A percentile compares a stretch with the other conserved stretches of the same genome.
Conservation (phyloP, 768 basidiomycete species). For the Collybia sordida region DNA sequence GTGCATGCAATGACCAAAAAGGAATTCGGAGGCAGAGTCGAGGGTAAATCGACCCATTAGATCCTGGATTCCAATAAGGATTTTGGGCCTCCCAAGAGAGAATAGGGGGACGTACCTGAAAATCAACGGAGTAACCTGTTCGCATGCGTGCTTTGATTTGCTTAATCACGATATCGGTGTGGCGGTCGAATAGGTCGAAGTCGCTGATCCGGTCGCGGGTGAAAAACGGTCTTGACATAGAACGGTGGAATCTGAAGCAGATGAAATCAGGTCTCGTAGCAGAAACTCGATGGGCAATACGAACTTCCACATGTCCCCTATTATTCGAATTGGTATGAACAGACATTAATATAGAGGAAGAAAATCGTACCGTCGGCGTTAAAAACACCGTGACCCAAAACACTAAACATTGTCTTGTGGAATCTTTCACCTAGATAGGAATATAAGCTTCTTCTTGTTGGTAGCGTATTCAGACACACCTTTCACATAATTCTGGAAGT, state of each 20-base stretch:
- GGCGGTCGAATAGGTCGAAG: constrained; percentile 60
- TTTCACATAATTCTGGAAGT: constrained; percentile 61
- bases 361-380: constrained; percentile 56
- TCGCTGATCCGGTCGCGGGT: constrained; percentile 58
- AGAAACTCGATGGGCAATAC: constrained; percentile 2
- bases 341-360: not conserved
- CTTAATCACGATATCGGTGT: constrained; percentile 41
- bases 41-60: constrained; percentile 63
- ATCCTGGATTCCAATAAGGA: constrained; percentile 33
- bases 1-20: constrained; percentile 60
- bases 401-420: constrained; percentile 38
- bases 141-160: constrained; percentile 48
- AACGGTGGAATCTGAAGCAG: constrained; percentile 51
- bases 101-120: constrained; percentile 39
- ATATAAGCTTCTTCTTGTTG: not conserved
- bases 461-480: constrained; percentile 26
- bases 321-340: not conserved
- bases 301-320: constrained; percentile 51
- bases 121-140: constrained; percentile 54
- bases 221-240: constrained; percentile 65
- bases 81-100: not conserved
- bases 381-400: constrained; percentile 67
- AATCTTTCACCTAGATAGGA: constrained; percentile 38
- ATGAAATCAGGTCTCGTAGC: not conserved
- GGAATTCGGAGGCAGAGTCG: constrained; percentile 65